Evolutionary conservation across 441 rosid genomes (phyloP), one percentile per base, ranked within the genome.

Genomic region (Lepidium campestre): DNA sequence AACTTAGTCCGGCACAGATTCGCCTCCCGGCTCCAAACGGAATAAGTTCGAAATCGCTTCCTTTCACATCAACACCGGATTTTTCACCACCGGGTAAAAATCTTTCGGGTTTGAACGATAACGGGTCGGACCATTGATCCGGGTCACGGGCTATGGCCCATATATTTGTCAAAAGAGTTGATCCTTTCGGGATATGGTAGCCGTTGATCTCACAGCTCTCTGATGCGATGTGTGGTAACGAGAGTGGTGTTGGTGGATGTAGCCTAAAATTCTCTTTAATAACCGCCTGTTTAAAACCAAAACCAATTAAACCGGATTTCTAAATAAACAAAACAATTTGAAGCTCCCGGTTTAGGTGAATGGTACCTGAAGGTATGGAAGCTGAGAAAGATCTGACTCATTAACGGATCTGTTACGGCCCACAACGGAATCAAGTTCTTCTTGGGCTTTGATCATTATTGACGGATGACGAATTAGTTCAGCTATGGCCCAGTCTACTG

Each of bases 21-120:
- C 97, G 79, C 15, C 97, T 81, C 8, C 98, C 97, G 0, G 98
- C 90, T 7, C 98, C 96, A 23, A 90, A 90, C 2, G 98, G 98
- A 35, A 89, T 91, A 0, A 93, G 81, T 77, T 89, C 88, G 11
- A 82, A 89, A 36, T 93, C 94, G 18, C 70, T 85, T 1, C 98
- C 98, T 52, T 72, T 75, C 8, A 90, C 87, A 36, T 89, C 93
- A 0, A 82, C 87, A 7, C 81, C 77, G n/a, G 40, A 35, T 75
- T 78, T 84, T 6, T 81, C 94, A 1, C 85, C 92, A 2, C 84
- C 73, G 0, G 87, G 57, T 40, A 80, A 77, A 31, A 84, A 84
- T 70, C 96, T 84, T 52, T 87, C 90, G 4, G 93, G 93, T 57
- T 37, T 39, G 40, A 84, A 89, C 29, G 79, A 66, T 15, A 74